These are phyloP conservation scores for Russula griseocarnosa DNA, from an alignment of 768 basidiomycete species.

Conservation along the genomic window DNA sequence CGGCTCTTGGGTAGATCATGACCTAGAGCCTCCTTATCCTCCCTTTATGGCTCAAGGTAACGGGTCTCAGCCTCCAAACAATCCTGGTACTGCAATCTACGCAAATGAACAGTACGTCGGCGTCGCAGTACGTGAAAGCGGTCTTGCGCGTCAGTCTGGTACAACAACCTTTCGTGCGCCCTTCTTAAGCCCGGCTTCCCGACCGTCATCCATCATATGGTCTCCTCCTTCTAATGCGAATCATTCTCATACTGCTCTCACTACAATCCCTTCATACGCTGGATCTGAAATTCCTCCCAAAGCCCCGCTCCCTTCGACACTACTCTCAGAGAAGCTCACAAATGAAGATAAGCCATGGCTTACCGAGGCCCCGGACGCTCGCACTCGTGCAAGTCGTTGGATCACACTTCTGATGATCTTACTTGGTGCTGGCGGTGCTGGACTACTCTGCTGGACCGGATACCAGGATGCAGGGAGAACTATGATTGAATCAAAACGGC, in stretches of 20 bases:
- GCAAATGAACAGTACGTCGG: conserved; percentile 40
- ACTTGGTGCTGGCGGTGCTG: conserved; percentile 43
- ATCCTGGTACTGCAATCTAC: conserved; percentile 31
- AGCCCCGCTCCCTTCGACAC: conserved; percentile 42
- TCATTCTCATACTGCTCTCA: conserved; percentile 31
- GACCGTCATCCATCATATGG: conserved; percentile 64
- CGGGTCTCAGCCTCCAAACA: conserved; percentile 5
- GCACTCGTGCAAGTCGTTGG: conserved; percentile 46
- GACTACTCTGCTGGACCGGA: conserved; percentile 45
- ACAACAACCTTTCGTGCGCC: conserved; percentile 51
- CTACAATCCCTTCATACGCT: conserved; percentile 12
- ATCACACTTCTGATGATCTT: conserved; percentile 43
- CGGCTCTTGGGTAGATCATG: conserved; percentile 18
- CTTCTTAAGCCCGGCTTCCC: conserved; percentile 65
- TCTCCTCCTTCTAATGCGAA: conserved; percentile 48
- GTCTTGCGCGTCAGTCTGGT: conserved; percentile 32
- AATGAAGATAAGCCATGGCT: conserved; percentile 51
- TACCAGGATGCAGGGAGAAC: conserved; percentile 37
- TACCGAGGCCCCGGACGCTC: conserved; percentile 39
- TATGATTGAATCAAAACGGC: conserved; percentile 36
- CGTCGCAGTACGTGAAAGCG: conserved; percentile 37
- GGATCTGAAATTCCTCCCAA: conserved; percentile 22
- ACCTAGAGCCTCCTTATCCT: conserved; percentile 22
- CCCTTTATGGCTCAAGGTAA: conserved; percentile 25
- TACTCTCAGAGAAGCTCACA: conserved; percentile 49